phyloP scores from a whole-genome alignment of 139 green algal genomes.

The Trebouxia sp. region DNA sequence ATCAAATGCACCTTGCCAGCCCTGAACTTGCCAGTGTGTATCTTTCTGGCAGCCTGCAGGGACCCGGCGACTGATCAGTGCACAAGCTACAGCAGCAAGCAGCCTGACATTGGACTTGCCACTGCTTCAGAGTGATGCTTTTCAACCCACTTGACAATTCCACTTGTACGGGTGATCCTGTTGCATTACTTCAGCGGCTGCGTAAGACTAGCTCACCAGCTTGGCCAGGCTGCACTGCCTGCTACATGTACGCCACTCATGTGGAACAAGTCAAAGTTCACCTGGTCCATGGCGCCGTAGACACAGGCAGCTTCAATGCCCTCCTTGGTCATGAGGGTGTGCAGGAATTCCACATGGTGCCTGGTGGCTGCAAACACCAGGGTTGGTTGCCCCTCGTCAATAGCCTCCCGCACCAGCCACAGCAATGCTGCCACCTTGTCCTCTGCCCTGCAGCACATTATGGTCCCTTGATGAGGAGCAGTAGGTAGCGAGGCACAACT shows the following conservation, averaged over 20 bases:
- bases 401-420: slow-evolving; percentile 80
- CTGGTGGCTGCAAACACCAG: slow-evolving; percentile 90
- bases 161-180: too few relatives aligned
- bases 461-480: not conserved
- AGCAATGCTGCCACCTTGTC: slow-evolving; percentile 93
- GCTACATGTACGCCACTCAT: too few relatives aligned
- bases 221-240: too few relatives aligned
- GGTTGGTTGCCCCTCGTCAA: slow-evolving; percentile 72
- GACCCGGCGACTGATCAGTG: too few relatives aligned
- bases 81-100: not conserved
- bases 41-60: slow-evolving; percentile 89
- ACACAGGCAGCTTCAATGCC: slow-evolving; percentile 70
- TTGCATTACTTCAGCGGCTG: too few relatives aligned
- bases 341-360: slow-evolving; percentile 95
- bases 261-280: slow-evolving; percentile 4
- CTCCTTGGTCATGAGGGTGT: slow-evolving; percentile 73
- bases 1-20: slow-evolving; percentile 63
- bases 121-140: too few relatives aligned
- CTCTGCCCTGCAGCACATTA: slow-evolving; percentile 50
- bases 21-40: slow-evolving; percentile 92
- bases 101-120: too few relatives aligned
- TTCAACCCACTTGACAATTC: too few relatives aligned
- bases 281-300: slow-evolving; percentile 95
- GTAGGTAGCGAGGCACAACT: too few relatives aligned
- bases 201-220: too few relatives aligned